Conservation (phyloP, 2,329 filamentous ascomycete genomes). For the Aspergillus latus region DNA sequence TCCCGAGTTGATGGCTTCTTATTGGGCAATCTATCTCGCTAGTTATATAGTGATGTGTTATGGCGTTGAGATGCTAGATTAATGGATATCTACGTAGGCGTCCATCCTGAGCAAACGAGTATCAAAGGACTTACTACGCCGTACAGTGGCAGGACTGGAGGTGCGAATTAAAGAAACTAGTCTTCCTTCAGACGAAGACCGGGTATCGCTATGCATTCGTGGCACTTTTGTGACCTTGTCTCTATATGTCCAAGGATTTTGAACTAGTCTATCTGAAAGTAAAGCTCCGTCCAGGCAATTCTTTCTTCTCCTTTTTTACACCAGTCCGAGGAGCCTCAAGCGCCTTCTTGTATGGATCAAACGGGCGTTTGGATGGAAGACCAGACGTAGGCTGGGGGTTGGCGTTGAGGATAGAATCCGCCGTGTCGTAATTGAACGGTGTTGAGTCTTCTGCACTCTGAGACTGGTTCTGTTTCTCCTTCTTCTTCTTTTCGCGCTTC, state of each 20-base stretch:
- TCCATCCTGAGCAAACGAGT: no score
- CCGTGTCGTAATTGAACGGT: constrained; percentile 78
- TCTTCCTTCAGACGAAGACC: not conserved
- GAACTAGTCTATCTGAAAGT: constrained; percentile 58
- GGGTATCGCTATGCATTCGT: constrained; percentile 39
- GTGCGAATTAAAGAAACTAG: no score
- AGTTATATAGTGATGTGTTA: no score
- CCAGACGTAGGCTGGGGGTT: constrained; percentile 28
- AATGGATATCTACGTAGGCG: no score
- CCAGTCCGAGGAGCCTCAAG: constrained; percentile 68
- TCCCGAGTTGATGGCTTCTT: no score
- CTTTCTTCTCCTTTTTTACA: constrained; percentile 69
- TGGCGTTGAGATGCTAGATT: no score
- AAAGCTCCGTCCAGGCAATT: constrained; percentile 70
- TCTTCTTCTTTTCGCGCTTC: constrained; percentile 43
- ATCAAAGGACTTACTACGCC: no score
- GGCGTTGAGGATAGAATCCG: constrained; percentile 70
- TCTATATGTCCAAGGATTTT: not conserved
- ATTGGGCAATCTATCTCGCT: no score
- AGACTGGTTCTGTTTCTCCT: constrained; percentile 30
- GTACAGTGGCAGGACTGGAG: no score
- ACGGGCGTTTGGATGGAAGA: constrained; percentile 55
- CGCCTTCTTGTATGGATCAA: constrained; percentile 75
- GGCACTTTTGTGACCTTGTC: constrained; percentile 20
- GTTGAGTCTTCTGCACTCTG: constrained; percentile 33